These are phyloP conservation scores for Emergomyces africanus DNA, from an alignment of 2,329 filamentous ascomycete genomes.

Conservation along the genomic window DNA sequence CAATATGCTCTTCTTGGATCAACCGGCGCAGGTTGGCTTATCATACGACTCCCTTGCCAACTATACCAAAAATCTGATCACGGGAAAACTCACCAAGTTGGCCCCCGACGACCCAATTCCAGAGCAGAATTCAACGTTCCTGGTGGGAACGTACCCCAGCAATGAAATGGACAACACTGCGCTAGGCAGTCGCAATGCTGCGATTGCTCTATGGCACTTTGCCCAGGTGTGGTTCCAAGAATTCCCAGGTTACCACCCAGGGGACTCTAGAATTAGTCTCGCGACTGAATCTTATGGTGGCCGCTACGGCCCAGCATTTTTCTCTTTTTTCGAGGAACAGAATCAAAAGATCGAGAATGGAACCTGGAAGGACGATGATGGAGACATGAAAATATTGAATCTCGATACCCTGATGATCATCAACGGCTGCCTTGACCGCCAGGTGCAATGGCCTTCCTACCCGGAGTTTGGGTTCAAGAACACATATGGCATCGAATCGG, in stretches of 20 bases:
- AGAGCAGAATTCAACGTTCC: slow-evolving; percentile 36
- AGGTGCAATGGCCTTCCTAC: slow-evolving; percentile 34
- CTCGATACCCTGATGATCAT: slow-evolving; percentile 43
- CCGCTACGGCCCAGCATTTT: slow-evolving; percentile 30
- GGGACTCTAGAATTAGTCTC: slow-evolving; percentile 38
- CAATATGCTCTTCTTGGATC: slow-evolving; percentile 58
- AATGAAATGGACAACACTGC: slow-evolving; percentile 32
- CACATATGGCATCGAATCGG: slow-evolving; percentile 41
- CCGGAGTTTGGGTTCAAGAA: slow-evolving; percentile 44
- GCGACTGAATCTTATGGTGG: slow-evolving; percentile 37
- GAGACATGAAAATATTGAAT: slow-evolving; percentile 21
- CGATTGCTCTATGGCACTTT: slow-evolving; percentile 47
- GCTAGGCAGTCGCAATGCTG: slow-evolving; percentile 40
- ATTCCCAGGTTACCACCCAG: slow-evolving; percentile 50
- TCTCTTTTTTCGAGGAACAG: slow-evolving; percentile 29
- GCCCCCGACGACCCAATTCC: slow-evolving; percentile 16
- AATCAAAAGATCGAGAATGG: slow-evolving; percentile 28
- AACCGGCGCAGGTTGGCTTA: slow-evolving; percentile 49
- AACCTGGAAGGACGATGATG: slow-evolving; percentile 15
- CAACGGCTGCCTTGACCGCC: slow-evolving; percentile 33
- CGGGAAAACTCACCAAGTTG: slow-evolving; percentile 1
- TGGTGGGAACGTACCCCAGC: slow-evolving; percentile 41
- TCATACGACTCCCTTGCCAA: slow-evolving; percentile 38
- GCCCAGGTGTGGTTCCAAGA: slow-evolving; percentile 49
- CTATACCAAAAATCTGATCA: slow-evolving; percentile 18